phyloP scores from a whole-genome alignment of 2,329 filamentous ascomycete genomes.

The Aspergillus felis region DNA sequence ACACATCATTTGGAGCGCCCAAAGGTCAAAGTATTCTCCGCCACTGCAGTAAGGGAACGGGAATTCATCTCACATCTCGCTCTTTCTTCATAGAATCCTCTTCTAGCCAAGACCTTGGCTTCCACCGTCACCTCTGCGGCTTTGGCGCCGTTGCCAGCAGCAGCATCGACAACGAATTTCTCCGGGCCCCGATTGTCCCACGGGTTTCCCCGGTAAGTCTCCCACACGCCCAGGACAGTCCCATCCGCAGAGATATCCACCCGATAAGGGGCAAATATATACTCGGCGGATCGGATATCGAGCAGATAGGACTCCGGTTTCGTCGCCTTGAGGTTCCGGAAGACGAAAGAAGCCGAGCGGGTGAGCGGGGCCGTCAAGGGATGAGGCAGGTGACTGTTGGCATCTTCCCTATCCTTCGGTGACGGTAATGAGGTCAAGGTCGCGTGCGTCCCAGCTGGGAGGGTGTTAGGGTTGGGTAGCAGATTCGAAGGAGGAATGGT shows the following conservation, averaged over 20 bases:
- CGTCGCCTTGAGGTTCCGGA: slow-evolving; percentile 57
- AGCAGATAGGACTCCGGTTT: slow-evolving; percentile 64
- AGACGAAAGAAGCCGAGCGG: slow-evolving; percentile 67
- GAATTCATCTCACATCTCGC: slow-evolving; percentile 61
- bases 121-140: slow-evolving; percentile 52
- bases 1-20: not conserved
- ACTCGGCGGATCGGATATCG: slow-evolving; percentile 71
- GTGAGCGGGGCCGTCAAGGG: slow-evolving; percentile 61
- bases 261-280: slow-evolving; percentile 73
- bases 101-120: slow-evolving; percentile 58
- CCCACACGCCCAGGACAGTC: slow-evolving; percentile 63
- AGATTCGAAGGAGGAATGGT: slow-evolving; percentile 39
- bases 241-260: slow-evolving; percentile 58
- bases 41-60: not conserved
- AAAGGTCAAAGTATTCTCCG: not conserved
- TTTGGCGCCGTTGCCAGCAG: slow-evolving; percentile 13
- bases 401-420: slow-evolving; percentile 33
- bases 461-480: slow-evolving; percentile 41
- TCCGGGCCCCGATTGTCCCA: slow-evolving; percentile 75
- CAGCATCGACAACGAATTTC: slow-evolving; percentile 36
- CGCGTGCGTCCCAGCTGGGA: slow-evolving; percentile 48
- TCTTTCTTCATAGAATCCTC: slow-evolving; percentile 74
- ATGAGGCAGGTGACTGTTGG: slow-evolving; percentile 39
- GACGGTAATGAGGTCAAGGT: slow-evolving; percentile 45
- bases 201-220: slow-evolving; percentile 83